Evolutionary conservation across 768 basidiomycete genomes (phyloP).

Genomic region (Cyclocybe cylindracea): DNA sequence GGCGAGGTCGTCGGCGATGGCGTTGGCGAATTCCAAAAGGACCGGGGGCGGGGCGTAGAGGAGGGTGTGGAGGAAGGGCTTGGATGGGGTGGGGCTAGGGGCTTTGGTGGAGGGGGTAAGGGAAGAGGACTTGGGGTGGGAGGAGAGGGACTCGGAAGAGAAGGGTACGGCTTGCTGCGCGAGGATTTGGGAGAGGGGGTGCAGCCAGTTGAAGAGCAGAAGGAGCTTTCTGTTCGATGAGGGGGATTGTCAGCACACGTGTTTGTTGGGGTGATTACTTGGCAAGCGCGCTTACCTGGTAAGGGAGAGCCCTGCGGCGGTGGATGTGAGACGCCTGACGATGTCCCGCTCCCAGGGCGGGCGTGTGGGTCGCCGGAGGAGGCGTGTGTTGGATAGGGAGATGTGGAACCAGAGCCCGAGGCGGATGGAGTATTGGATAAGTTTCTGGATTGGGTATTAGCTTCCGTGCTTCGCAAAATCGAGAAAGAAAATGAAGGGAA

Average conservation of each 20-base stretch:
- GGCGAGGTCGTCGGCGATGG: slow-evolving; percentile 75
- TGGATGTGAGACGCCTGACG: slow-evolving; percentile 58
- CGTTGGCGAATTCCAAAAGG: slow-evolving; percentile 74
- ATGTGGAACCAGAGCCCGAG: slow-evolving; percentile 73
- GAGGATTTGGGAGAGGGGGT: slow-evolving; percentile 69
- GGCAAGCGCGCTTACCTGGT: slow-evolving; percentile 51
- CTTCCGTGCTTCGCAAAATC: background rate
- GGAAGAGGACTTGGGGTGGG: slow-evolving; percentile 39
- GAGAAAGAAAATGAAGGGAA: background rate
- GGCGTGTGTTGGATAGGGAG: slow-evolving; percentile 43
- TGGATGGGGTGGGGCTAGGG: slow-evolving; percentile 64
- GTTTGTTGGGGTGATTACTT: background rate
- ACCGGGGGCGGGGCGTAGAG: slow-evolving; percentile 83
- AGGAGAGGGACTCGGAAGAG: slow-evolving; percentile 43
- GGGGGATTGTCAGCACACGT: slow-evolving; percentile 1
- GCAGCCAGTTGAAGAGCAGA: slow-evolving; percentile 83
- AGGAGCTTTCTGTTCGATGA: slow-evolving; percentile 64
- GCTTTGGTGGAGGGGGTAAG: slow-evolving; percentile 74
- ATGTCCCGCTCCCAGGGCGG: slow-evolving; percentile 59
- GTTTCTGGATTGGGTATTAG: slow-evolving; percentile 53
- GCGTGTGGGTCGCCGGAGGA: slow-evolving; percentile 48
- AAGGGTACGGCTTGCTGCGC: slow-evolving; percentile 71
- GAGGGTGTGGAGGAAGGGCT: slow-evolving; percentile 72
- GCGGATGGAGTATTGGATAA: slow-evolving; percentile 82
- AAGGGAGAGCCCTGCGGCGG: slow-evolving; percentile 70